Percentiles rank a stretch among this genome's conserved stretches.
These are phyloP conservation scores for Ophiostoma populinum DNA, from an alignment of 2,329 filamentous ascomycete species.

Conservation along the genomic window DNA sequence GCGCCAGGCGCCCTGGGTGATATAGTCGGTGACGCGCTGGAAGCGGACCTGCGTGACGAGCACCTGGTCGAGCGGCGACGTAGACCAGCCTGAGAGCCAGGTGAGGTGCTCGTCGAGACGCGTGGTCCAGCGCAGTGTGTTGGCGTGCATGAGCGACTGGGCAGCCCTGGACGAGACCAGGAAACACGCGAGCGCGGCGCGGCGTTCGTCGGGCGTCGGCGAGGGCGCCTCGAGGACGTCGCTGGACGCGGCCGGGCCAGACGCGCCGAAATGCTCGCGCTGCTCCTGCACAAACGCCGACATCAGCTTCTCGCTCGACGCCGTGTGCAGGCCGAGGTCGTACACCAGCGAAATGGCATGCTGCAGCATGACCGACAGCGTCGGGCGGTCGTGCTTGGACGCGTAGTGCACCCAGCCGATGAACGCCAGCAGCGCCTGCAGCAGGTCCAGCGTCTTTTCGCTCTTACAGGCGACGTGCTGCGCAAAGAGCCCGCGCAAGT, in stretches of 20 bases:
- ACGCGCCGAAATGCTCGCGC: slow-evolving; percentile 5
- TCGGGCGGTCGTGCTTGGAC: slow-evolving; percentile 20
- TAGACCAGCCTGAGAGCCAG: slow-evolving; percentile 25
- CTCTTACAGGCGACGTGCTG: slow-evolving; percentile 27
- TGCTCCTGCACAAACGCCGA: slow-evolving; percentile 7
- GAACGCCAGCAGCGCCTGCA: slow-evolving; percentile 28
- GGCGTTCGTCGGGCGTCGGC: slow-evolving; percentile 24
- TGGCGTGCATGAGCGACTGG: slow-evolving; percentile 25
- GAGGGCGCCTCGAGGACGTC: not conserved
- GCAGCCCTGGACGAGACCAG: slow-evolving; percentile 18
- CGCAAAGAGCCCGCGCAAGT: slow-evolving; percentile 25
- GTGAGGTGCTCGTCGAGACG: slow-evolving; percentile 40
- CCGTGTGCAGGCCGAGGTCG: slow-evolving; percentile 30
- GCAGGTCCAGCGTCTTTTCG: slow-evolving; percentile 30
- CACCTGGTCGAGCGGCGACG: slow-evolving; percentile 30
- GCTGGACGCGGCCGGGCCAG: slow-evolving; percentile 7
- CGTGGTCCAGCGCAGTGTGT: slow-evolving; percentile 37
- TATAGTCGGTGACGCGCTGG: slow-evolving; percentile 23
- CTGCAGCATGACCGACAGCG: slow-evolving; percentile 24
- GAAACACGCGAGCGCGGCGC: slow-evolving; percentile 30
- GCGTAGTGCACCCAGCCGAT: slow-evolving; percentile 10
- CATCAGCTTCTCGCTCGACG: no score
- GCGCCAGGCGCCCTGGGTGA: slow-evolving; percentile 13
- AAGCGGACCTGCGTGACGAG: slow-evolving; percentile 26
- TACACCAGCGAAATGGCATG: slow-evolving; percentile 24